Conservation (phyloP, 2,329 filamentous ascomycete genomes). For the Reticulascus tulasneorum region DNA sequence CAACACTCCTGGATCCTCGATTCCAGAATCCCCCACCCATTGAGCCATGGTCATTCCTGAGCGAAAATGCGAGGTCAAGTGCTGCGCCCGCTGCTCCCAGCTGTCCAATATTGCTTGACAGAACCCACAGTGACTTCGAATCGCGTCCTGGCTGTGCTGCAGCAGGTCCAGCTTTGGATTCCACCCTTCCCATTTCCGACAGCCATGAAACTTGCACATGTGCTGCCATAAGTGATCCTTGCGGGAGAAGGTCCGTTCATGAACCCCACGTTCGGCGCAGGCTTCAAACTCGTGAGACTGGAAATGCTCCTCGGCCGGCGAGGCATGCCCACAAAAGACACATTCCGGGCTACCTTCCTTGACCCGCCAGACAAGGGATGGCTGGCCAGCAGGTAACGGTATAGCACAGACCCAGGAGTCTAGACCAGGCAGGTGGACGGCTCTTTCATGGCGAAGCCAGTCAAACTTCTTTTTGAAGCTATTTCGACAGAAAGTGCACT, state of each 20-base stretch:
- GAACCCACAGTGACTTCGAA: conserved; percentile 25
- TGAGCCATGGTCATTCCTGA: conserved; percentile 23
- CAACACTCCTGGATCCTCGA: too few species aligned
- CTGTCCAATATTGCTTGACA: conserved; percentile 19
- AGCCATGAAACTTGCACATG: conserved; percentile 38
- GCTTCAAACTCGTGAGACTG: conserved; percentile 33
- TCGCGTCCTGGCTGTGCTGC: conserved; percentile 22
- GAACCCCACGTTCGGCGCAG: conserved; percentile 45
- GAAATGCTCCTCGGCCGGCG: conserved; percentile 28
- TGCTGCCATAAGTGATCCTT: conserved; percentile 43
- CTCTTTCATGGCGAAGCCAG: conserved; percentile 48
- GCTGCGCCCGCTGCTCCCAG: conserved; percentile 24
- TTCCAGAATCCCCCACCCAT: conserved; percentile 6
- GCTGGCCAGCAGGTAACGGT: conserved; percentile 26
- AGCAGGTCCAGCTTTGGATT: conserved; percentile 33
- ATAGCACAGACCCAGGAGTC: conserved; percentile 43
- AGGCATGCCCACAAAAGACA: conserved; percentile 30
- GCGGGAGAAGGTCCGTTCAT: conserved; percentile 39
- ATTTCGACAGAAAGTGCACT: conserved; percentile 44
- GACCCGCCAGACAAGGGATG: too few species aligned
- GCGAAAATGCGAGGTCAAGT: conserved; percentile 24
- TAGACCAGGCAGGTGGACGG: conserved; percentile 39
- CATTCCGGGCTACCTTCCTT: conserved; percentile 37
- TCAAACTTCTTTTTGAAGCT: conserved; percentile 41
- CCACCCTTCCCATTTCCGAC: conserved; percentile 46